Base-by-base conservation (phyloP, 2,329 filamentous ascomycete genomes). In the Fusarium xyrophilum region DNA sequence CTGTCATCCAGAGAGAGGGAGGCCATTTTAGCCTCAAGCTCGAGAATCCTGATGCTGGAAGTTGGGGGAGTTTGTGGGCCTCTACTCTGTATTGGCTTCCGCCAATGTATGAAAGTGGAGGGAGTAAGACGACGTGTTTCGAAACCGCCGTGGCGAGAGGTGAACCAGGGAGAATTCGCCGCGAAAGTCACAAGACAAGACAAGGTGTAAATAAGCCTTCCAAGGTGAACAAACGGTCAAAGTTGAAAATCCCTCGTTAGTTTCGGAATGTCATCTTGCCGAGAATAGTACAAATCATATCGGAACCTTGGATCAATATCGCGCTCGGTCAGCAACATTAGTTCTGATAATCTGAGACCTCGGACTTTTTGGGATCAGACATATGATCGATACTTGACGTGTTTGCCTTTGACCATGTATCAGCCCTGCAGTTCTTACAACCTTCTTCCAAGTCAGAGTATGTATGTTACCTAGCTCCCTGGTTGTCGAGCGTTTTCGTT, bases 61-160 rank as follows among this genome's bases (percentile, higher is more conserved):
- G 67, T 25, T 35, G 58, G 51, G 51, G 60, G 51, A 67, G 67
- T 57, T 54, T 69, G 67, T 69, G 67, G 67, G 54, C 63, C 67
- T 56, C 39, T n/a, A n/a, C n/a, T n/a, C n/a, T n/a, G n/a, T n/a
- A n/a, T n/a, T n/a, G n/a, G n/a, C n/a, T n/a, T n/a, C n/a, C n/a
- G n/a, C n/a, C 39, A 63, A 59, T 42, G 54, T 57, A 21, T 35
- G 17, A 68, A 63, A 66, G 70, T 69, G 70, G 70, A 73, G 66
- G 61, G 19, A 56, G 53, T 58, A 61, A 64, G 61, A 65, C 60
- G 53, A 63, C 56, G 64, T 60, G 71, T 72, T 73, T 73, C 71
- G 71, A 73, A 73, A 73, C 69, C 64, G 42, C 71, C 69, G 69
- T 71, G 56, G 62, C 56, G 55, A 54, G 53, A 63, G 63, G 54